Evolutionary conservation across 192 early-diverging fungal species (phyloP).

Genomic region (Dimargaris xerosporica): DNA sequence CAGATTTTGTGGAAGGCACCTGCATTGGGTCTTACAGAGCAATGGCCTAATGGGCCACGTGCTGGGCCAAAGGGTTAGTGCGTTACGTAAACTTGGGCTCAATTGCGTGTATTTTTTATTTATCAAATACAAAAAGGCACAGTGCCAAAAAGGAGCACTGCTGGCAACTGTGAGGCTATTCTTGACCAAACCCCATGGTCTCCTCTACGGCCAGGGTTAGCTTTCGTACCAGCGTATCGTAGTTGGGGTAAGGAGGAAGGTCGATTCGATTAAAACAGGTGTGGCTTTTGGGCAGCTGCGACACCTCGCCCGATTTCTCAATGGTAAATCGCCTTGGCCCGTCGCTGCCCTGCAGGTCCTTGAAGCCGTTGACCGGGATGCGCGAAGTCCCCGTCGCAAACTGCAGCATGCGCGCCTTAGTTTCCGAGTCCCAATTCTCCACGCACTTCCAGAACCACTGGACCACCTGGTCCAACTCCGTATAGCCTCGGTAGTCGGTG

Average conservation of each 20-base stretch:
- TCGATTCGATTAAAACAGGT: conserved; percentile 98
- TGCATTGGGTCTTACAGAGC: too few species aligned
- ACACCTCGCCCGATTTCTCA: conserved; percentile 79
- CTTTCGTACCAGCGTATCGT: conserved; percentile 59
- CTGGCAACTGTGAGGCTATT: conserved; percentile 31
- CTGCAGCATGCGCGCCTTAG: conserved; percentile 86
- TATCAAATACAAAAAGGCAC: neutral
- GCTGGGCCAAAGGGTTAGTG: too few species aligned
- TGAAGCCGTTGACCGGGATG: conserved; percentile 98
- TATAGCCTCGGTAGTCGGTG: conserved; percentile 94
- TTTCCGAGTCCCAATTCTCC: conserved; percentile 73
- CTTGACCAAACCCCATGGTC: conserved; percentile 88
- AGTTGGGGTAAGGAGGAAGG: conserved; percentile 78
- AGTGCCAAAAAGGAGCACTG: conserved; percentile 1
- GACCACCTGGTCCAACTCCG: conserved; percentile 89
- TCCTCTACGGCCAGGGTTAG: conserved; percentile 90
- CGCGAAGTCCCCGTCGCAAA: conserved; percentile 96
- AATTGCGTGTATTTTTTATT: neutral
- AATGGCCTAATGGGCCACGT: too few species aligned
- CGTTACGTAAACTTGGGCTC: neutral
- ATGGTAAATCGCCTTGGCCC: conserved; percentile 91
- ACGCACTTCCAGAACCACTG: conserved; percentile 97
- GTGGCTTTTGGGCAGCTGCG: conserved; percentile 81
- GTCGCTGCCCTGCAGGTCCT: conserved; percentile 92
- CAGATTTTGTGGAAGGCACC: too few species aligned